Conservation (phyloP, 176 grass and related monocot species). For the sorghum (Sorghum bicolor) region Sorghum_bicolor_NCBIv3 NC_012871.2:64505501-64506000, state of each 20-base stretch:
- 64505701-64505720: not conserved
- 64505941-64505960: not conserved
- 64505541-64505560: constrained; percentile 6
- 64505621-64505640: not conserved
- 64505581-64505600: not conserved
- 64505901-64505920: not conserved
- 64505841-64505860: too few species aligned
- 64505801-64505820: not conserved
- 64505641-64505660: not conserved
- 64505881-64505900: not conserved
- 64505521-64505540: not conserved
- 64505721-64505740: not conserved
- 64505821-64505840: too few species aligned
- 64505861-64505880: not conserved
- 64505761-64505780: not conserved
- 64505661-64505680: not conserved
- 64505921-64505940: not conserved
- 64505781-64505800: not conserved
- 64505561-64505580: constrained; percentile 19
- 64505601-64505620: not conserved
- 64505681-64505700: not conserved
- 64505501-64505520: not conserved
- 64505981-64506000: too few species aligned
- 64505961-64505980: not conserved
- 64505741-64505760: not conserved